A percentile compares a stretch with the other conserved stretches of the same genome.
Conservation (phyloP, 306 rosid genomes). For the Dryas alaskensis region DNA sequence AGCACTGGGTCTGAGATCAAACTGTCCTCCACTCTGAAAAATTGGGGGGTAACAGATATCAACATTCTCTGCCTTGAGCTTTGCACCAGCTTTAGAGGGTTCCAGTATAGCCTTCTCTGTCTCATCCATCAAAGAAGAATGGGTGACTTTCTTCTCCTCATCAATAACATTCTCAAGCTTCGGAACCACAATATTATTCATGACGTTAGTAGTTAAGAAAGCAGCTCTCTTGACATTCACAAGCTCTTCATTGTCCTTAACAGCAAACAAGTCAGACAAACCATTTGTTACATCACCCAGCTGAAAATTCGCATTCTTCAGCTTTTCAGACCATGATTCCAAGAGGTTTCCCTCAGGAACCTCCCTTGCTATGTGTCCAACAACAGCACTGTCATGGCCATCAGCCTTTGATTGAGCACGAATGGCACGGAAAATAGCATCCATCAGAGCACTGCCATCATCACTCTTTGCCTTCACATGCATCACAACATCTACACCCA, state of each 20-base stretch:
- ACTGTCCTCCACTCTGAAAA: slow-evolving; percentile 89
- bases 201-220: slow-evolving; percentile 63
- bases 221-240: slow-evolving; percentile 80
- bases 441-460: slow-evolving; percentile 75
- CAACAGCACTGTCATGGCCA: slow-evolving; percentile 46
- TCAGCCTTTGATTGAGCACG: slow-evolving; percentile 59
- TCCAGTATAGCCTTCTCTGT: slow-evolving; percentile 84
- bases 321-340: slow-evolving; percentile 72
- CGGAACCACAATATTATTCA: slow-evolving; percentile 75
- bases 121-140: slow-evolving; percentile 85
- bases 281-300: slow-evolving; percentile 72
- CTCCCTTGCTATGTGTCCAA: slow-evolving; percentile 80
- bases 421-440: slow-evolving; percentile 59
- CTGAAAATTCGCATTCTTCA: slow-evolving; percentile 50
- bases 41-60: slow-evolving; percentile 96
- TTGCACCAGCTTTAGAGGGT: slow-evolving; percentile 71
- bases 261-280: slow-evolving; percentile 64
- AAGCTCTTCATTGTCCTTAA: slow-evolving; percentile 65
- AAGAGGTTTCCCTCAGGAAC: slow-evolving; percentile 82
- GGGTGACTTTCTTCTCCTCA: slow-evolving; percentile 80
- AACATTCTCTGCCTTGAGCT: slow-evolving; percentile 77
- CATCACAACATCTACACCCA: slow-evolving; percentile 70
- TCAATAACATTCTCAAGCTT: slow-evolving; percentile 91
- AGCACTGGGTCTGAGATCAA: slow-evolving; percentile 95
- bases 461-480: slow-evolving; percentile 77